Evolutionary conservation across 2,329 filamentous ascomycete genomes (phyloP), one percentile per base, ranked within the genome.

Genomic region (Plenodomus biglobosus): DNA sequence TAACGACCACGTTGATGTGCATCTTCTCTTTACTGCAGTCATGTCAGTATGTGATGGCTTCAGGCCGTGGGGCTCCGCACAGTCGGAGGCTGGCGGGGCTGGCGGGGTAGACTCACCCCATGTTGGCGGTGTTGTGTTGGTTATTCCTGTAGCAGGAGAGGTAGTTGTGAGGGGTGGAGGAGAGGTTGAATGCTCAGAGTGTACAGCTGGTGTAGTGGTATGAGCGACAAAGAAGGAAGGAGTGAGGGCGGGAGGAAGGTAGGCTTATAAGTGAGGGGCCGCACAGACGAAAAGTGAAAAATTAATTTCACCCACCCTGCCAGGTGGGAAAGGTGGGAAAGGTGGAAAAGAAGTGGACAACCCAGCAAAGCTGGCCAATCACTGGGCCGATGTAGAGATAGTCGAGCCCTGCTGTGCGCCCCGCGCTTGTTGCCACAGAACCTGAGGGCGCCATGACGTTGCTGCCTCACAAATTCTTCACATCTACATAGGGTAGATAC

Each of bases 1-100:
- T 95, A 79, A 96, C 91, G 81, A 96, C 91, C 80, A 96, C 88
- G 88, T 80, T 80, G 80, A 97, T 90, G 80, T 97, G 92, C 80
- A 78, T 81, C 88, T 95, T 95, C 64, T 92, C 89, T 74, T 96
- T 97, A 89, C 92, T 92, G 74, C 69, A 62, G 38, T 22, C 8
- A 20, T 37, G 68, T 76, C 62, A 76, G 73, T 54, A 50, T 43
- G 24, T 34, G 61, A 55, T 46, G 39, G 32, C 42, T 7, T 35
- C 48, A 43, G 37, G 15, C 35, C 20, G 30, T 42, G 19, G 7
- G 44, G 16, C 7, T 18, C 13, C 16, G 35, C 16, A 40, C 46
- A 45, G 32, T 38, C 16, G 44, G n/a, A 56, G 52, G 30, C 47
- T 46, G 52, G 47, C 47, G 58, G 55, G 59, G 55, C 50, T 47